Base-by-base conservation (phyloP, 2,329 filamentous ascomycete genomes). In the Neoarthrinium moseri region DNA sequence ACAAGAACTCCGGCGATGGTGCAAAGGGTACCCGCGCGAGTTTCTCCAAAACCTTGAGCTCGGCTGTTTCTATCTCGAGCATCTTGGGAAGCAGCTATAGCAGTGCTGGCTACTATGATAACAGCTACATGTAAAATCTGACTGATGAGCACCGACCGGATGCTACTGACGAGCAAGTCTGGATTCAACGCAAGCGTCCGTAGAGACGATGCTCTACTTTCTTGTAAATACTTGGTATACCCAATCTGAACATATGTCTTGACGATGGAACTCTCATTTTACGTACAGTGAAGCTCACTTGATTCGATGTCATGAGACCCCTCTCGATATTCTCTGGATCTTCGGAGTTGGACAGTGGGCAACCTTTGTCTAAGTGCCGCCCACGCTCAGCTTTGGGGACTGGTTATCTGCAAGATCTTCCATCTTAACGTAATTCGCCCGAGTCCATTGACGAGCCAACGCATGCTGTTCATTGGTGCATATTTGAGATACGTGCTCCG, bases 1-100 rank as follows among this genome's bases (percentile, higher is more conserved):
- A 76, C 56, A 62, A 56, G 18, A 86, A 86, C 61, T 73, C 71
- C 1, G 83, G 83, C 1, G 58, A 64, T 26, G 83, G 83, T 2
- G 68, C 80, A 2, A 59, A 63, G n/a, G 79, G 80, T 0, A 71
- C 68, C 0, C 66, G 81, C 43, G 80, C 75, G 5, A 66, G 61
- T 29, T 72, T 70, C 34, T 51, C 68, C 6, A 66, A 51, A 20
- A 64, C 62, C 52, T 57, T 74, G n/a, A 51, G 51, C 20, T 43
- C 55, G 1, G 43, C 69, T 0, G 62, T 73, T 0, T 49, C 57
- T 2, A 68, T 73, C 27, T 42, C 51, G 1, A 50, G 53, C 12
- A 50, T 66, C 2, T 32, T 65, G 6, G 43, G 37, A 4, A 48
- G 45, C 27, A 35, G 38, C 46, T 55, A 57, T 33, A 11, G 37